Evolutionary conservation across 2,329 filamentous ascomycete genomes (phyloP).

Genomic region (Pseudogymnoascus verrucosus): DNA sequence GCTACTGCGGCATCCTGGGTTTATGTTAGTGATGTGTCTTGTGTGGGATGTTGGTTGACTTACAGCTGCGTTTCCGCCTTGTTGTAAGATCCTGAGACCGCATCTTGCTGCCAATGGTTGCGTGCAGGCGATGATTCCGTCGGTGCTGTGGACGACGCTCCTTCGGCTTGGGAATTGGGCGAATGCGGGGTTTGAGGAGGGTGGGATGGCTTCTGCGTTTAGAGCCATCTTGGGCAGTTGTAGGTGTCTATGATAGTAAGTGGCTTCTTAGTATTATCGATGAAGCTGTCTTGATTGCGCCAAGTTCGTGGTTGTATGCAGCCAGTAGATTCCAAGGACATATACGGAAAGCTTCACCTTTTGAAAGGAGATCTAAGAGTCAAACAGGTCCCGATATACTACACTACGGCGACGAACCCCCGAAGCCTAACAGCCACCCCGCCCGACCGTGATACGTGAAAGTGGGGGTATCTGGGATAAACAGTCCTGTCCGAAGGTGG

Average conservation of each 20-base stretch:
- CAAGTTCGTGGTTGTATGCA: not conserved
- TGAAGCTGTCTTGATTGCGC: not conserved
- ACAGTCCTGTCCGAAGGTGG: not conserved
- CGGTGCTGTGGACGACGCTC: constrained; percentile 87
- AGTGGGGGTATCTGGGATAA: not conserved
- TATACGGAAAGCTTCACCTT: not conserved
- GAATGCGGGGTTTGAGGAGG: constrained; percentile 36
- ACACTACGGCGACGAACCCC: not conserved
- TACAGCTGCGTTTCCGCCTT: constrained; percentile 24
- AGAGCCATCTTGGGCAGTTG: constrained; percentile 22
- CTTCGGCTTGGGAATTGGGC: constrained; percentile 67
- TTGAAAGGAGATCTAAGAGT: not conserved
- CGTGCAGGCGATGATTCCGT: constrained; percentile 83
- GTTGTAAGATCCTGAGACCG: constrained; percentile 73
- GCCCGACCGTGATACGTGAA: not conserved
- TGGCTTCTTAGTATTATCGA: not conserved
- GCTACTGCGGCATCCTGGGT: not conserved
- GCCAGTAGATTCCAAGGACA: not conserved
- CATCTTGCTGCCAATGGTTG: constrained; percentile 86
- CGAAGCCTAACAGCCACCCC: not conserved
- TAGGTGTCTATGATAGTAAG: not conserved
- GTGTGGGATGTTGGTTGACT: not conserved
- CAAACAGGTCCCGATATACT: not conserved
- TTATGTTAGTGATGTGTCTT: not conserved
- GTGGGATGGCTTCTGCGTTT: constrained; percentile 26